Base-by-base conservation (phyloP, 75 land plant species). In the Ceratopteris richardii region DNA sequence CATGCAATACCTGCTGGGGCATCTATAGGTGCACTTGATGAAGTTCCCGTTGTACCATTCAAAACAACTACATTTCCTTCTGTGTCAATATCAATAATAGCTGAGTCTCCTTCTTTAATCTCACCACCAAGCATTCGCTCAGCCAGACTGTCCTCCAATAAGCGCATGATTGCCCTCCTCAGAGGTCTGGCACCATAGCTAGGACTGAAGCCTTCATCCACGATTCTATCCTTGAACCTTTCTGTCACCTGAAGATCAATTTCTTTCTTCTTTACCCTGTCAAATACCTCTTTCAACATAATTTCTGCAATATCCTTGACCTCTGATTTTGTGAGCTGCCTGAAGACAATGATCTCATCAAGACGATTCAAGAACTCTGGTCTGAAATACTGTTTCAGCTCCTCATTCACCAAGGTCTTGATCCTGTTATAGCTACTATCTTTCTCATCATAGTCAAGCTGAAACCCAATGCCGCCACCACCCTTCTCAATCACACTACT, bases 241-340 rank as follows among this genome's bases (percentile, higher is more conserved):
- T 76, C 78, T 9, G 78, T 76, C 21, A 78, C 78, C 56, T 78
- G 79, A 27, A 78, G 60, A 48, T 78, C 74, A 30, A 78, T 78
- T 12, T 68, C 64, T 58, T 78, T 75, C 51, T 28, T 29, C 61
- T 75, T 75, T 4, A 70, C 69, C 22, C 75, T 33, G 28, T 71
- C 69, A 65, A 75, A 65, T 22, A 75, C 75, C 54, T 75, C 78
- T 57, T 75, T 75, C 10, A 76, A 61, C 79, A 72, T 76, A 19
- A 76, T 76, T 41, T 76, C 82, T 11, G 82, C 69, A 42, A 79
- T 79, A 51, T 79, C 82, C 64, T 79, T 77, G 22, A 76, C 75
- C 70, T 79, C 82, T 27, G 51, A 37, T 61, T 79, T 79, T 7
- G 80, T 79, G 50, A 79, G 62, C 75, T 76, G 82, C 54, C 82